Evolutionary conservation across 2,329 filamentous ascomycete species (phyloP), one percentile per base, ranked within the genome.

Genomic region (Escovopsis sp.): DNA sequence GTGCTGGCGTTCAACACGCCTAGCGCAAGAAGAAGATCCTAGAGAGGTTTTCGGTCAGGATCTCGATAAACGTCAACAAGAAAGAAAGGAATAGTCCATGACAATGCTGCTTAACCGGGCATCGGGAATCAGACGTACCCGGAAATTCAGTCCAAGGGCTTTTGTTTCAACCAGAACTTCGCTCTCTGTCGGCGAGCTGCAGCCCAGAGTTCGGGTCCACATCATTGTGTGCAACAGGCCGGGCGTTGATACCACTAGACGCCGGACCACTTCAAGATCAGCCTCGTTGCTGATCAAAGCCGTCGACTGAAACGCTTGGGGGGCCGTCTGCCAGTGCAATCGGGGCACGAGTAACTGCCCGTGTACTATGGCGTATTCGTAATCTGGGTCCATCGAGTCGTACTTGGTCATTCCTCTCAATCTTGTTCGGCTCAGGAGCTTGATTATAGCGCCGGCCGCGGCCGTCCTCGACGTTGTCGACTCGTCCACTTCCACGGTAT

Each of bases 1-100:
- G 48, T 41, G 29, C 44, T 45, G 3, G 48, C 47, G 7, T 49
- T 44, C 2, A 59, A 44, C 20, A 55, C 51, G 11, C 59, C 56
- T 30, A 57, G 49, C 5, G 62, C 59, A 11, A 57, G 51, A 12
- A 67, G 50, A 13, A 67, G 52, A 44, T 70, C 66, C 37, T 54
- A 48, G 40, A n/a, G n/a, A n/a, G n/a, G n/a, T n/a, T n/a, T n/a
- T n/a, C n/a, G n/a, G n/a, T n/a, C n/a, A n/a, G n/a, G n/a, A n/a
- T n/a, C n/a, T n/a, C n/a, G n/a, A n/a, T n/a, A n/a, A n/a, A n/a
- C n/a, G n/a, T n/a, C n/a, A n/a, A n/a, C n/a, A n/a, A n/a, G n/a
- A n/a, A 60, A 10, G 11, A 29, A 9, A 37, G 11, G 9, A 7
- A 36, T n/a, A n/a, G 11, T 7, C 7, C 35, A 4, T 20, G 6